Evolutionary conservation across 257 asterid species (phyloP).

Genomic region (Verbena officinalis): DNA sequence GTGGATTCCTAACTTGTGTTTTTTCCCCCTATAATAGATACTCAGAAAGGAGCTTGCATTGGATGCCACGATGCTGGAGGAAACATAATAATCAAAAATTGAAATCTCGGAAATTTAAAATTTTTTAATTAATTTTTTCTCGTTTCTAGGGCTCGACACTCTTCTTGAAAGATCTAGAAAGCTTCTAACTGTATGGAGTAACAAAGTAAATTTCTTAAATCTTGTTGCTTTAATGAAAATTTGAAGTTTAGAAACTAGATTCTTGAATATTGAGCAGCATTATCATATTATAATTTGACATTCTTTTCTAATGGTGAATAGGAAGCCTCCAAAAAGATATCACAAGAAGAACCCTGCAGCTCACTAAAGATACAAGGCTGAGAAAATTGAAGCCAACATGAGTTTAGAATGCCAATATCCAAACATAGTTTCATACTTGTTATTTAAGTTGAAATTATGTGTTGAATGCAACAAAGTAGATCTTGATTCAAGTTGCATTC

Average conservation of each 20-base stretch:
- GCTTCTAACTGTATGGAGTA: not conserved
- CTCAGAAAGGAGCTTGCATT: slow-evolving; percentile 74
- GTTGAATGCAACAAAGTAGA: too few relatives aligned
- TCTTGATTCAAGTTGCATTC: too few relatives aligned
- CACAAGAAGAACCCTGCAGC: too few relatives aligned
- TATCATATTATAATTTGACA: too few relatives aligned
- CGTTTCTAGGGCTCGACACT: slow-evolving; percentile 81
- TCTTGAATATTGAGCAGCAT: not conserved
- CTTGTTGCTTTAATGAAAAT: not conserved
- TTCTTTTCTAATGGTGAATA: too few relatives aligned
- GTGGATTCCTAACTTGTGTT: not conserved
- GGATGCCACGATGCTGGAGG: slow-evolving; percentile 96
- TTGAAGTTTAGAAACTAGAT: not conserved
- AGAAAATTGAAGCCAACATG: too few relatives aligned
- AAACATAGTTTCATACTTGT: too few relatives aligned
- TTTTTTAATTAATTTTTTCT: slow-evolving; percentile 33
- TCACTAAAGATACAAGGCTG: too few relatives aligned
- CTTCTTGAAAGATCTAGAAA: slow-evolving; percentile 64
- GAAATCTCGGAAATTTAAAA: slow-evolving; percentile 9
- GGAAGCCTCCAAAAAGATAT: too few relatives aligned
- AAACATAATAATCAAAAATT: slow-evolving; percentile 47
- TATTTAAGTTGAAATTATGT: too few relatives aligned
- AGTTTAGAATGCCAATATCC: too few relatives aligned
- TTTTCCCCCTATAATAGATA: slow-evolving; percentile 42
- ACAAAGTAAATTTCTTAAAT: not conserved